Evolutionary conservation across 305 asterid genomes (phyloP), one percentile per base, ranked within the genome.

Genomic region (Solanum hybrid): DNA sequence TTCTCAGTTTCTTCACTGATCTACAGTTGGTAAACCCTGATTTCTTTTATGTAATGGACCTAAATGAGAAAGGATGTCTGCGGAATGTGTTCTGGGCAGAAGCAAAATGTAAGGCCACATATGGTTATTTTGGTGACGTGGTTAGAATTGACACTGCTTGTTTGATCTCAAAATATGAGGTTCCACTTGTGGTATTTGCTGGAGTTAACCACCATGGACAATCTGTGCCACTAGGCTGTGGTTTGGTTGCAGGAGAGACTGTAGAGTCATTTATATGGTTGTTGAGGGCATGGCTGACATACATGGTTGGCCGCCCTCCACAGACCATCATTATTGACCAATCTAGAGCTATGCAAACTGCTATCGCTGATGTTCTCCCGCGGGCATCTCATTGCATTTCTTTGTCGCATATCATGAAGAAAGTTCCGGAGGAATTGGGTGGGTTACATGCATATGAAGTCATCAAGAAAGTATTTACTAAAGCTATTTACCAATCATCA

Each of bases 1-100:
- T 94, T 89, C 91, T 90, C 75, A 79, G 92, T 17, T 91, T 95
- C 88, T 92, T 95, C 79, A 88, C 90, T 42, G 91, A 88, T 89
- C 90, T 92, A 92, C 96, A 94, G 94, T 89, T 95, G 91, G 90
- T 86, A 84, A 80, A 82, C 88, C 91, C 96, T 60, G 90, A 93
- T 90, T 94, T 95, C 92, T 94, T 95, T 87, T 94, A 94, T 72
- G 92, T 89, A 45, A 91, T 92, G 92, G 97, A 95, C 93, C 76
- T 95, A 36, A 94, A 93, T 19, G 96, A 92, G 89, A 92, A 92
- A 77, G 94, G 97, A 40, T 90, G 91, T 78, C 84, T 92, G 69
- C 88, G 94, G 88, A 95, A 94, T 89, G 94, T 92, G 36, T 95
- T 94, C 87, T 95, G 97, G 97, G 94, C 94, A 10, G 95, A 94